phyloP scores from a whole-genome alignment of 345 rosid genomes.

The Populus euphratica region DNA sequence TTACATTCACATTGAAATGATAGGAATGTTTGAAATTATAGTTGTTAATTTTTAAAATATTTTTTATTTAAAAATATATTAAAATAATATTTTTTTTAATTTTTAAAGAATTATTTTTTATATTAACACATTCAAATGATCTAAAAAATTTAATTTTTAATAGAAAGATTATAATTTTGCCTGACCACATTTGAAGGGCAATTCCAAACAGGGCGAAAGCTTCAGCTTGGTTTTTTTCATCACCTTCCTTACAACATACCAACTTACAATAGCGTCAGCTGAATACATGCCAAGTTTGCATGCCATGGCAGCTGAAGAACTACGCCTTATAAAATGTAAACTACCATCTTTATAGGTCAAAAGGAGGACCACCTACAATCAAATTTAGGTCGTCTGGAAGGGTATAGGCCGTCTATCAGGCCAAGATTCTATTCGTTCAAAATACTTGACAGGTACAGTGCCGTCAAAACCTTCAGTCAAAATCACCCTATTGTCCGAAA shows the following conservation, averaged over 20 bases:
- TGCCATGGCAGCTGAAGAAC: neutral
- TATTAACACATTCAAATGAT: too few relatives aligned
- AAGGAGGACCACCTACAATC: neutral
- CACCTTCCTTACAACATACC: neutral
- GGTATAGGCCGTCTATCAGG: constrained; percentile 53
- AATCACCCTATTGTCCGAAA: constrained; percentile 83
- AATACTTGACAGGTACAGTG: constrained; percentile 33
- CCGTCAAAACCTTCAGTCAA: constrained; percentile 91
- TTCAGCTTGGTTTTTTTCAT: neutral
- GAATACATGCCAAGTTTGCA: neutral
- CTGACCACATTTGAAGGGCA: too few relatives aligned
- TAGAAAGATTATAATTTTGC: too few relatives aligned
- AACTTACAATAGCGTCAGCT: neutral
- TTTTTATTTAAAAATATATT: too few relatives aligned
- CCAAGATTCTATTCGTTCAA: constrained; percentile 24
- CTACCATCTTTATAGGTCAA: neutral
- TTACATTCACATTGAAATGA: too few relatives aligned
- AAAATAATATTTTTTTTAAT: too few relatives aligned
- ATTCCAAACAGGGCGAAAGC: too few relatives aligned
- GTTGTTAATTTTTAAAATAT: too few relatives aligned
- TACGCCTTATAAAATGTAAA: neutral
- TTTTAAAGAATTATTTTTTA: too few relatives aligned
- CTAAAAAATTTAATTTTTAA: too few relatives aligned
- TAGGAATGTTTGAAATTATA: too few relatives aligned
- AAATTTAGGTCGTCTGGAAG: constrained; percentile 19